Base-by-base conservation (phyloP, 768 basidiomycete species). In the Dioszegia aurantiaca region DNA sequence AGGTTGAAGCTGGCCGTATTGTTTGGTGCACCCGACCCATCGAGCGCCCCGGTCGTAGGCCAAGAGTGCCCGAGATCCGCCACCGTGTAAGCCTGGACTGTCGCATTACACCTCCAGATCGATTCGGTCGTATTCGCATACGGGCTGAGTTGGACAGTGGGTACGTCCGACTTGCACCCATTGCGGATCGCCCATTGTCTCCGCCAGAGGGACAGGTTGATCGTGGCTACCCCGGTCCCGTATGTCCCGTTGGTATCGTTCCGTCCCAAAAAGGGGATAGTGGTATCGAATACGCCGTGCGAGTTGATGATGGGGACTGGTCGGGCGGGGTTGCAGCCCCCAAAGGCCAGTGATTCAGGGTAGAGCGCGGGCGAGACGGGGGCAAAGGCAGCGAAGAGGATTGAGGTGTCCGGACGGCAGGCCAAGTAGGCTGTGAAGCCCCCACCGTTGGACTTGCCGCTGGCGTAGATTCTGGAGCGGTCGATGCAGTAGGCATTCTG, bases 381-480 rank as follows among this genome's bases (percentile, higher is more conserved):
- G 1, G 64, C 62, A 55, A 72, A 67, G 2, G 67, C 70, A 2
- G 70, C 70, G 49, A 71, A 64, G 44, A 66, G 51, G 2, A 37
- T 12, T 8, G 65, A 55, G 5, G 70, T 69, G 41, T 64, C 62
- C 6, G 55, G 63, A 33, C 57, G 37, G 56, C 70, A 72, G 27
- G 70, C 63, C 12, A 72, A 39, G 3, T 62, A 45, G 27, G 63
- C 59, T 23, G 65, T 65, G 51, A 72, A 69, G 11, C 70, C 70
- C 1, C 70, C 70, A 14, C 70, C 70, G 41, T 69, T 69, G 21
- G 68, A 69, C 47, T 67, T 67, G 17, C 70, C 70, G 14, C 52
- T 51, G 4, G 66, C 70, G 52, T 65, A 72, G 44, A 58, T 55
- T 3, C 68, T 46, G 4, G 33, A 17, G 0, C 52, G 60, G 45